phyloP scores from a whole-genome alignment of 768 basidiomycete genomes.

The Asterophora parasitica region DNA sequence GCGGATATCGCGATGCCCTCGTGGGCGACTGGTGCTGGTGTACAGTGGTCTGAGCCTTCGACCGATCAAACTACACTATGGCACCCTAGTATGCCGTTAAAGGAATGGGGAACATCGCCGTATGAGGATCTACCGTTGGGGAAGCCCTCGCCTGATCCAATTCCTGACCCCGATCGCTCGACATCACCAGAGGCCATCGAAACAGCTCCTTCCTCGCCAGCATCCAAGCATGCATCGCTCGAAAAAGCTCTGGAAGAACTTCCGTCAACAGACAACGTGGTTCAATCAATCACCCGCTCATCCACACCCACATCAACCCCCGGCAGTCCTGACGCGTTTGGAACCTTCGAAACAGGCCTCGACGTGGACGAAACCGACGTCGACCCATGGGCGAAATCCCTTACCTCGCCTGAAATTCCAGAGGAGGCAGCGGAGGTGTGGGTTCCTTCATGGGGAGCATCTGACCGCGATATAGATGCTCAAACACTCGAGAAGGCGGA shows the following conservation, averaged over 20 bases:
- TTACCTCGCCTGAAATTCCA: constrained; percentile 8
- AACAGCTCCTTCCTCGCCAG: constrained; percentile 5
- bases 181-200: constrained; percentile 13
- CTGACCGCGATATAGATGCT: constrained; percentile 16
- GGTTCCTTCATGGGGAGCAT: constrained; percentile 38
- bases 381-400: constrained; percentile 34
- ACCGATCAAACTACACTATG: constrained; percentile 36
- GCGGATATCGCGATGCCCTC: constrained; percentile 54
- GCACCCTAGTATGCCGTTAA: constrained; percentile 23
- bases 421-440: constrained; percentile 29
- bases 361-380: constrained; percentile 23
- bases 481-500: constrained; percentile 28
- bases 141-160: constrained; percentile 16
- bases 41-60: constrained; percentile 48
- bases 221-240: not conserved
- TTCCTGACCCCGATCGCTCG: constrained; percentile 3
- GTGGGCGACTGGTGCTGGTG: constrained; percentile 44
- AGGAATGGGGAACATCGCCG: constrained; percentile 33
- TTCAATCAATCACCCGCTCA: constrained; percentile 2
- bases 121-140: constrained; percentile 38
- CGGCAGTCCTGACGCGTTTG: constrained; percentile 51
- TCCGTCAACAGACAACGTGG: not conserved
- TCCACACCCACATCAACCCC: constrained; percentile 16
- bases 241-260: not conserved
- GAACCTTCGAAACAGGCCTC: constrained; percentile 52